Base-by-base conservation (phyloP, 441 rosid species). In the Erodium chrysanthum region DNA sequence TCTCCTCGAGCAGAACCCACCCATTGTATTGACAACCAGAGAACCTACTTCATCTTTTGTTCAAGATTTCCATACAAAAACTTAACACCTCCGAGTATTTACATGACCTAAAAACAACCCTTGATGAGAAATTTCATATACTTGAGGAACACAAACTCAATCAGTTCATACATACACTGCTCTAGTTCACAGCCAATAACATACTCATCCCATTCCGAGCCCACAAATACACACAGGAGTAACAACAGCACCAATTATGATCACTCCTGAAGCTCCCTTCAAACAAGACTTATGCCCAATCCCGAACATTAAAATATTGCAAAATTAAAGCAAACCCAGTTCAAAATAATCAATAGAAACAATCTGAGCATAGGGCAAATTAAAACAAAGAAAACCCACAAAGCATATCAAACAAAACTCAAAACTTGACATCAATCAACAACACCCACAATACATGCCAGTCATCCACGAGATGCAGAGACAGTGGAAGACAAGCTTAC, bases 1-100 rank as follows among this genome's bases (percentile, higher is more conserved):
- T 73, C 94, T 86, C 93, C 93, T 87, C 77, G 99, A 91, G 88
- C 99, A 91, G 81, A 94, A 84, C 81, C 96, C 99, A 71, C 99
- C 99, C 97, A 94, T 93, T 68, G 73, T 69, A 65, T 40, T 66
- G 70, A 74, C 73, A 68, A 72, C 77, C 50, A 4, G 20, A 8
- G 66, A 68, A 22, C 67, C 61, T 25, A 67, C 42, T 66, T 71
- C 73, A 81, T 23, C 63, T 73, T 68, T 62, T 69, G 64, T 72
- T 27, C 54, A 67, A 60, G 23, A 59, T 11, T 40, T 40, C 14
- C 48, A 40, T 40, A 40, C 48, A 9, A 40, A 40, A 40, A 40
- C 48, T 7, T 9, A 37, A 37, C 42, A 37, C 7, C 10, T 40
- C 48, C 48, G 1, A 9, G 48, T 12, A 40, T 9, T 11, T 11